Evolutionary conservation across 768 basidiomycete species (phyloP), one percentile per base, ranked within the genome.

Genomic region (Mycena maculata): DNA sequence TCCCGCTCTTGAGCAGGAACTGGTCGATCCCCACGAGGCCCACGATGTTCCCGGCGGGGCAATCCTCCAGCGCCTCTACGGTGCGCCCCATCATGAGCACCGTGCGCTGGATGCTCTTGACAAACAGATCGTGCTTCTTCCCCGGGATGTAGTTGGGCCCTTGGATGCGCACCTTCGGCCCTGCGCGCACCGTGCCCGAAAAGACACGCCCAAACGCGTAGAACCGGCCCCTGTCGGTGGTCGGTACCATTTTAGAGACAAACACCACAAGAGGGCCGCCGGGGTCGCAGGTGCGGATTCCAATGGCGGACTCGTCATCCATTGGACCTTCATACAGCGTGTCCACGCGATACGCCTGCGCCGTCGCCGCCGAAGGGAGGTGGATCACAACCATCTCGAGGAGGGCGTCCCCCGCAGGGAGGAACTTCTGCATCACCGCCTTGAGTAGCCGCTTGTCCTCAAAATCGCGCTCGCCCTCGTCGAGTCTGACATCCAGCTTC

Each of bases 181-280:
- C 98, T 64, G 97, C 89, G 73, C 89, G 91, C 78, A 99, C 96
- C 67, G 96, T 99, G 77, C 98, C 98, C 70, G 98, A 94, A 88
- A 99, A 99, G 84, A 99, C 92, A 87, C 98, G 98, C 82, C 98
- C 98, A 81, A 99, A 99, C 65, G 98, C 98, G 82, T 99, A 99
- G 93, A 99, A 99, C 69, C 98, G 96, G 76, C 98, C 98, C 85
- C 97, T 98, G 83, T 99, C 98, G 73, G 96, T 96, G 44, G 97
- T 98, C 68, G 98, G 98, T 75, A 99, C 98, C 98, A 99, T 99
- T 90, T 99, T 99, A 72, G 97, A 98, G 83, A 99, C 86, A 83
- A 98, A 99, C 70, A 97, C 89, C 77, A 99, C 96, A 68, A 99
- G 92, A 71, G 98, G 98, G 60, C 90, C 98, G 53, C 90, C 90